phyloP scores from a whole-genome alignment of 768 basidiomycete species.

The Boletus rufocinnamomeus region DNA sequence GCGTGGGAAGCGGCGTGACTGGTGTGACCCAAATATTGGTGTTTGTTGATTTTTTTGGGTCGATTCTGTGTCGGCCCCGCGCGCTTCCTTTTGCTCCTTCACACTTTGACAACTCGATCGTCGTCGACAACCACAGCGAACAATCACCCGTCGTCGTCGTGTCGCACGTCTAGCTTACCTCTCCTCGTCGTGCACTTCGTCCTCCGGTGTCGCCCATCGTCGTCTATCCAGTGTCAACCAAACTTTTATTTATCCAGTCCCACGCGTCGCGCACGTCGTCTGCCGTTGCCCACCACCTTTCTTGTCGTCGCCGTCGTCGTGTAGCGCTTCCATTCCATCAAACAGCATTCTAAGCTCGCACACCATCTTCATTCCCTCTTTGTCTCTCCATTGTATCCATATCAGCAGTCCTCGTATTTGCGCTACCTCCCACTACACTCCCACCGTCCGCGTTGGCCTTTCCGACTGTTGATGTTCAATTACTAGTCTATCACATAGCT shows the following conservation, averaged over 20 bases:
- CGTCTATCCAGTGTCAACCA: conserved; percentile 26
- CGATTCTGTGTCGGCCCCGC: conserved; percentile 46
- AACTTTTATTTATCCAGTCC: conserved; percentile 39
- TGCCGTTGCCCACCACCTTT: conserved; percentile 19
- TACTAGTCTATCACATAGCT: conserved; percentile 34
- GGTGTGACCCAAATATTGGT: conserved; percentile 41
- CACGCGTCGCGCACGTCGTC: conserved; percentile 53
- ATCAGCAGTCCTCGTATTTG: conserved; percentile 39
- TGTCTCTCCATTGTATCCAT: conserved; percentile 44
- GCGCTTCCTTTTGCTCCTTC: conserved; percentile 48
- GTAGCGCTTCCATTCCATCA: conserved; percentile 30
- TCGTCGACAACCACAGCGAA: conserved; percentile 49
- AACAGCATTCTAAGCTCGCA: conserved; percentile 32
- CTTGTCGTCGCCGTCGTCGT: conserved; percentile 30
- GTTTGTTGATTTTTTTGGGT: conserved; percentile 42
- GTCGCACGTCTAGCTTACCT: conserved; percentile 32
- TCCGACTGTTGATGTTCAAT: conserved; percentile 47
- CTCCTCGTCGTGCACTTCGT: conserved; percentile 22
- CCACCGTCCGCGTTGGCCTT: conserved; percentile 30
- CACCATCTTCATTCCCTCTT: conserved; percentile 27
- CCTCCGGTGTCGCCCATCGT: conserved; percentile 27
- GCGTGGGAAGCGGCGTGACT: conserved; percentile 41
- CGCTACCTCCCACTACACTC: conserved; percentile 37
- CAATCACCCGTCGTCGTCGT: conserved; percentile 43
- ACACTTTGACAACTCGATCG: conserved; percentile 49